Conservation (phyloP, 2,329 filamentous ascomycete species). For the Colletotrichum theobromicola region DNA sequence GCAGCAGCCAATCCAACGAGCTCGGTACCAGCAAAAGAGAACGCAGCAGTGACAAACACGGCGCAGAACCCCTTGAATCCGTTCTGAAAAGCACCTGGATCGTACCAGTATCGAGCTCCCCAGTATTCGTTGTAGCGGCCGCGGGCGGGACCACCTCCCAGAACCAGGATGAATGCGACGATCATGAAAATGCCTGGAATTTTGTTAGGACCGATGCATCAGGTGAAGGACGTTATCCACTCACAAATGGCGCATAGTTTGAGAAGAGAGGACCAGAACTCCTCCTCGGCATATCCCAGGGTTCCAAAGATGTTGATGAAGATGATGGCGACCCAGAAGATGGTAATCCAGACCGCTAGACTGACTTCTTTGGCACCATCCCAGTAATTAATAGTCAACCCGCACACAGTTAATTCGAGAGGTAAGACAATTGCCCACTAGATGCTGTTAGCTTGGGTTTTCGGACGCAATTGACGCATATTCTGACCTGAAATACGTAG, state of each 20-base stretch:
- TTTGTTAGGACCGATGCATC: background rate
- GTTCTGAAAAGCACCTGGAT: constrained; percentile 66
- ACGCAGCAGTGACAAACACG: constrained; percentile 76
- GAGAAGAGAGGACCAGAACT: constrained; percentile 57
- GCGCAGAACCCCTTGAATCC: constrained; percentile 78
- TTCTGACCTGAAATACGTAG: constrained; percentile 45
- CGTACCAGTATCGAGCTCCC: constrained; percentile 55
- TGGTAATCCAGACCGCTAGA: constrained; percentile 58
- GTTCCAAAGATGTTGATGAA: constrained; percentile 52
- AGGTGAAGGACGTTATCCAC: background rate
- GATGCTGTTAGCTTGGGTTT: constrained; percentile 19
- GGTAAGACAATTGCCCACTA: constrained; percentile 50
- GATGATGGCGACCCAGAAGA: constrained; percentile 54
- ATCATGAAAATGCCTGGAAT: constrained; percentile 64
- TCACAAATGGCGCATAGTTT: constrained; percentile 52
- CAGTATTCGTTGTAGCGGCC: constrained; percentile 51
- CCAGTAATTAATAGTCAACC: constrained; percentile 55
- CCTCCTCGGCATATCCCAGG: constrained; percentile 58
- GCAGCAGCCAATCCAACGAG: constrained; percentile 77
- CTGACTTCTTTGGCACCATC: constrained; percentile 39
- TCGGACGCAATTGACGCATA: too few species aligned
- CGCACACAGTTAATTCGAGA: constrained; percentile 54
- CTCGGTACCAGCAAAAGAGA: constrained; percentile 76
- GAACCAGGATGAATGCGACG: constrained; percentile 61
- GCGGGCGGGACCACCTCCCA: constrained; percentile 62